phyloP scores from a whole-genome alignment of 805 yeast species.

The Cyberlindnera mississippiensis region DNA sequence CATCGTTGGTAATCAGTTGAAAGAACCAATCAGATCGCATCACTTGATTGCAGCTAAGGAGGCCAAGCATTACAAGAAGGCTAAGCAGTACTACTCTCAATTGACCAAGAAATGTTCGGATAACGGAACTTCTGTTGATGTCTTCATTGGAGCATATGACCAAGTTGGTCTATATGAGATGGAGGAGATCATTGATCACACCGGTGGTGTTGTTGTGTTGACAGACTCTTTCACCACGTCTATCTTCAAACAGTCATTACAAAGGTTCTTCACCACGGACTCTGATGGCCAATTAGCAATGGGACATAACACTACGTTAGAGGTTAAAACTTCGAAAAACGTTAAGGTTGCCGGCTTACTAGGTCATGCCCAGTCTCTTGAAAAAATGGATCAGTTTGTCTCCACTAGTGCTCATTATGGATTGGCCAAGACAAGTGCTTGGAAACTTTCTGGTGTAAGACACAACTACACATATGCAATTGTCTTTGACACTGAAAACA shows the following conservation, averaged over 20 bases:
- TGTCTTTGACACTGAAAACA: conserved; percentile 45
- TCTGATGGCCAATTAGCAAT: conserved; percentile 38
- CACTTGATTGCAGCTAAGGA: conserved; percentile 50
- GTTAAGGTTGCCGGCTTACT: conserved; percentile 54
- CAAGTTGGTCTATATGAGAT: conserved; percentile 94
- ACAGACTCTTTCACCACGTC: conserved; percentile 94
- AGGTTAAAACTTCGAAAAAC: conserved; percentile 47
- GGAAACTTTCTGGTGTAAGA: conserved; percentile 54
- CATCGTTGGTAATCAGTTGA: conserved; percentile 51
- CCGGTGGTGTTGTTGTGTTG: conserved; percentile 87
- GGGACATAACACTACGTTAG: conserved; percentile 60
- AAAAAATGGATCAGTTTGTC: conserved; percentile 24
- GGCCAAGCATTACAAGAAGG: conserved; percentile 38
- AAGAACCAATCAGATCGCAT: conserved; percentile 65
- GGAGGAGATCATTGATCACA: conserved; percentile 77
- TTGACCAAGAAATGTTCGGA: conserved; percentile 45
- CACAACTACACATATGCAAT: conserved; percentile 59
- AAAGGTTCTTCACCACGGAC: conserved; percentile 47
- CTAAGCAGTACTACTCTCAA: conserved; percentile 43
- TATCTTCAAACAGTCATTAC: conserved; percentile 87
- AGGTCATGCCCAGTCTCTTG: conserved; percentile 56
- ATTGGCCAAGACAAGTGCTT: conserved; percentile 48
- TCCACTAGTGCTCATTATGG: conserved; percentile 34
- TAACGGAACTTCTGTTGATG: conserved; percentile 51
- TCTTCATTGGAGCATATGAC: conserved; percentile 64